Evolutionary conservation across 2,329 filamentous ascomycete species (phyloP).

Genomic region (Aspergillus bombycis): DNA sequence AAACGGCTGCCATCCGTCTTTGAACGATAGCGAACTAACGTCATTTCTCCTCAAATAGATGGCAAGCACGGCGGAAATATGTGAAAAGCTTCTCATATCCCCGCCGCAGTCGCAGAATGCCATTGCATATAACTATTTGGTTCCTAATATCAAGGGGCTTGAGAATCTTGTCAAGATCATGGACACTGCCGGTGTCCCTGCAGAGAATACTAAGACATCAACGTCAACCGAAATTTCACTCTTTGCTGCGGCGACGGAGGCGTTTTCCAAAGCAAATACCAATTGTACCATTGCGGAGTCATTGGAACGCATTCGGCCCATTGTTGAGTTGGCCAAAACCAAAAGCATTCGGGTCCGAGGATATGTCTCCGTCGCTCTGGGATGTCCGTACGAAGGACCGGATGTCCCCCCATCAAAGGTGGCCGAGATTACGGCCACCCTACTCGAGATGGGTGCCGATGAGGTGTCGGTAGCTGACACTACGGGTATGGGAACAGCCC

Average conservation of each 20-base stretch:
- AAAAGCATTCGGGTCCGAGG: constrained; percentile 62
- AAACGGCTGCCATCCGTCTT: neutral
- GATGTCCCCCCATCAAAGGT: constrained; percentile 63
- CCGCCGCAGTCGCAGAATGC: constrained; percentile 54
- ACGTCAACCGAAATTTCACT: constrained; percentile 60
- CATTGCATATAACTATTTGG: constrained; percentile 68
- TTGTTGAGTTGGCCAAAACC: constrained; percentile 59
- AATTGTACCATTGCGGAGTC: constrained; percentile 68
- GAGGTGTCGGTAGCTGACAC: constrained; percentile 69
- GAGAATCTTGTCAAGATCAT: constrained; percentile 61
- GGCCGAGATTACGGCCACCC: constrained; percentile 61
- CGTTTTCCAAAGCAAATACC: constrained; percentile 67
- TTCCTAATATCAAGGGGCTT: constrained; percentile 65
- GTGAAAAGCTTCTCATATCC: constrained; percentile 55
- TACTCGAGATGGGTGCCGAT: constrained; percentile 68
- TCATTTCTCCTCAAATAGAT: constrained; percentile 49
- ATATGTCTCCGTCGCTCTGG: constrained; percentile 67
- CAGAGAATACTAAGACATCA: constrained; percentile 32
- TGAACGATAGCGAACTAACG: neutral
- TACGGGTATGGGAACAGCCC: constrained; percentile 69
- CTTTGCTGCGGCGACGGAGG: constrained; percentile 67
- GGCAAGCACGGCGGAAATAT: constrained; percentile 66
- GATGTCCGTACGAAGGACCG: constrained; percentile 68
- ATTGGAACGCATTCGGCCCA: constrained; percentile 60
- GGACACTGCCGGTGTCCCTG: constrained; percentile 43